phyloP scores from a whole-genome alignment of 2,329 filamentous ascomycete genomes.

The Xenoacremonium recifei region DNA sequence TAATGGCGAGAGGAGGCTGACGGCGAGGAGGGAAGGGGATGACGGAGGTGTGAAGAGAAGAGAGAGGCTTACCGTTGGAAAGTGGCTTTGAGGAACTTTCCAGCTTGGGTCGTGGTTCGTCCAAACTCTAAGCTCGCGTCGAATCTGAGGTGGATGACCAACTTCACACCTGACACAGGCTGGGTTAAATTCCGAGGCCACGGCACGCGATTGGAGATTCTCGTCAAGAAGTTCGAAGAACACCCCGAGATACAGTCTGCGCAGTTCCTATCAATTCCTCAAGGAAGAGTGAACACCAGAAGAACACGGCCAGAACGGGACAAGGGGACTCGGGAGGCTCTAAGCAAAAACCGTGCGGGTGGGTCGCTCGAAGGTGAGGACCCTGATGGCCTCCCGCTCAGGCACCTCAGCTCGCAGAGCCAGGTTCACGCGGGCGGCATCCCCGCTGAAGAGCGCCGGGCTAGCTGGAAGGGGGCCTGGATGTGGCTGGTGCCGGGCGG shows the following conservation, averaged over 20 bases:
- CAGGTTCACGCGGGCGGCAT: slow-evolving; percentile 3
- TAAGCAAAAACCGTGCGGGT: slow-evolving; percentile 6
- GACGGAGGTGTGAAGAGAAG: too few relatives aligned
- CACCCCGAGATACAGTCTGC: neutral
- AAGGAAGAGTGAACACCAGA: neutral
- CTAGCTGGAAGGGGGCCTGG: neutral
- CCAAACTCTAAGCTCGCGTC: too few relatives aligned
- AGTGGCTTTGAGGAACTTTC: too few relatives aligned
- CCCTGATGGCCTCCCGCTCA: slow-evolving; percentile 21
- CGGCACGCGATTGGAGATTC: neutral
- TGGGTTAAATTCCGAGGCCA: neutral
- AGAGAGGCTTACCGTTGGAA: too few relatives aligned
- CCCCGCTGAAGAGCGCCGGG: slow-evolving; percentile 5
- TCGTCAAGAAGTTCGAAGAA: too few relatives aligned
- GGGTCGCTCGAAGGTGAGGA: slow-evolving; percentile 28
- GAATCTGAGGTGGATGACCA: too few relatives aligned
- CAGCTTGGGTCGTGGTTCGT: too few relatives aligned
- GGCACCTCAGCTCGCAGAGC: slow-evolving; percentile 6
- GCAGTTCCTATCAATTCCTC: neutral
- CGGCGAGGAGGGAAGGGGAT: too few relatives aligned
- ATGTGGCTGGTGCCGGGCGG: slow-evolving; percentile 13
- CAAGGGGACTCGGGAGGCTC: slow-evolving; percentile 6
- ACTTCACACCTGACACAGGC: too few relatives aligned
- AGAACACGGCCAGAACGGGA: slow-evolving; percentile 5
- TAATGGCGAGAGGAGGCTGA: too few relatives aligned